Base-by-base conservation (phyloP, 1,284 basidiomycete genomes). In the Filobasidium uniguttulatum region DNA sequence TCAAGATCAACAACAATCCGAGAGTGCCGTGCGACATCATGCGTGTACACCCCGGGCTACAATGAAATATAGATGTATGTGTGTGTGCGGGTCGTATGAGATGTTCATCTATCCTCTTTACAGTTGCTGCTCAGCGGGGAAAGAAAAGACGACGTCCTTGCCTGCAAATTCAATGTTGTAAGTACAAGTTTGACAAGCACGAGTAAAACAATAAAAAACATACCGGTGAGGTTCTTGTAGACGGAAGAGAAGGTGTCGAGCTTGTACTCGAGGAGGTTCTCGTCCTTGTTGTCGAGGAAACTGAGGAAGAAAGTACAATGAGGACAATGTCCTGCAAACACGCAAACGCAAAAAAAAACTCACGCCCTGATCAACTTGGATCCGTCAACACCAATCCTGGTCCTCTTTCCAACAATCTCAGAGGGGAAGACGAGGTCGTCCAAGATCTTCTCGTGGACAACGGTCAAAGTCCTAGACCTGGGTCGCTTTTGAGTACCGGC, bases 251-350 rank as follows among this genome's bases (percentile, higher is more conserved):
- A 70, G 59, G 67, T 67, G 65, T 70, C 68, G 62, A 70, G 68
- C 81, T 99, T 99, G 85, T 99, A 97, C 79, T 98, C 94, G 71
- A 98, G 79, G 66, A 88, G 87, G 70, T 91, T 98, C 56, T 89
- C 81, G 71, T 99, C 94, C 74, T 98, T 98, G 59, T 89, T 78
- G 78, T 99, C 94, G 60, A 98, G 84, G 79, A 90, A 85, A 60
- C 89, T 94, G 71, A 56, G n/a, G 31, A 9, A n/a, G n/a, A n/a
- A 33, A n/a, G n/a, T 33, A 33, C 31, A 33, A 33, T n/a, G 31
- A n/a, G 9, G 10, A 33, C 28, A 30, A 22, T 3, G 29, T 29
- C 15, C 9, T 38, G 10, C 30, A 31, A 50, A 33, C 10, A 33
- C 20, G 31, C 28, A 17, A 44, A 52, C 30, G 25, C 29, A 46